Conservation (phyloP, 768 basidiomycete species). For the Podaxis rugospora region DNA sequence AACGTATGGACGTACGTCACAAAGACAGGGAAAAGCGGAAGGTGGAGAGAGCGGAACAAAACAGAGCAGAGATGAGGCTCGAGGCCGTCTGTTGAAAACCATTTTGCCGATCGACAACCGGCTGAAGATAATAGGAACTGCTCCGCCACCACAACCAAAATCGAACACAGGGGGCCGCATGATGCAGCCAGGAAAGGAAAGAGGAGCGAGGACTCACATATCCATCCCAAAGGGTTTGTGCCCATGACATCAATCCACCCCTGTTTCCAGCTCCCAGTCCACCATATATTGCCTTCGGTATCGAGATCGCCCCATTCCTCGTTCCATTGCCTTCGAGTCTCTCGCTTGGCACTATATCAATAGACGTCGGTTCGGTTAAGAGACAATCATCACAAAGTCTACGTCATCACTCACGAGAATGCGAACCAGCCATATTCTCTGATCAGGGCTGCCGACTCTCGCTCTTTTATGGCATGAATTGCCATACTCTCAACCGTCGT, state of each 20-base stretch:
- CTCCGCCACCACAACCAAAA: not conserved
- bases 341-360: slow-evolving; percentile 41
- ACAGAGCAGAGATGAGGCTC: not conserved
- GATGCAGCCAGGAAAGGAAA: not conserved
- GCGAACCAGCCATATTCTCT: slow-evolving; percentile 52
- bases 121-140: not conserved
- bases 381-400: not conserved
- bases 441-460: slow-evolving; percentile 49
- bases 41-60: not conserved
- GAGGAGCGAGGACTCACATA: slow-evolving; percentile 53
- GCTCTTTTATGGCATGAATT: slow-evolving; percentile 55
- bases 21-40: not conserved
- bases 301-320: slow-evolving; percentile 75
- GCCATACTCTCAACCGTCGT: slow-evolving; percentile 80
- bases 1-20: not conserved
- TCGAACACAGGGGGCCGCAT: not conserved
- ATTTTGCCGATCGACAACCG: not conserved
- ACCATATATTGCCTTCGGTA: slow-evolving; percentile 86
- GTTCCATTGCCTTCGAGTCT: slow-evolving; percentile 54
- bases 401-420: slow-evolving; percentile 36
- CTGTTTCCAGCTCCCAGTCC: slow-evolving; percentile 53
- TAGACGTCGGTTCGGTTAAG: not conserved
- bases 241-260: slow-evolving; percentile 91
- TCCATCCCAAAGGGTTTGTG: slow-evolving; percentile 59
- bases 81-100: not conserved